Evolutionary conservation across 768 basidiomycete genomes (phyloP), one percentile per base, ranked within the genome.

Genomic region (Tricholoma terreum): DNA sequence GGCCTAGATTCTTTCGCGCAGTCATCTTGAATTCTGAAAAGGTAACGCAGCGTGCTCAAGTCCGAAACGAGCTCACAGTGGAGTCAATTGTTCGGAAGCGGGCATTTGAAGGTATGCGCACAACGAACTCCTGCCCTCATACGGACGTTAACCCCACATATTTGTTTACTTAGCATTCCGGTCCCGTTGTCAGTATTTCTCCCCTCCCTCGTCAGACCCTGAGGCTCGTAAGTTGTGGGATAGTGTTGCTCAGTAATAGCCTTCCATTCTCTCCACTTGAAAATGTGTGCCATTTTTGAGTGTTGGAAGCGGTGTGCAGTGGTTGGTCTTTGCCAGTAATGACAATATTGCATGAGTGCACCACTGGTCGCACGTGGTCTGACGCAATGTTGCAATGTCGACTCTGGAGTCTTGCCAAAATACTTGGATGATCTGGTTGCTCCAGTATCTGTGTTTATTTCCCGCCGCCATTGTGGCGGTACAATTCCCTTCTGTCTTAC

Each of bases 151-250:
- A 45, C 22, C 38, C 50, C n/a, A 24, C 46, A n/a, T 55, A 7
- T 50, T 10, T 35, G 6, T 17, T 43, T 50, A 22, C 52, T 45
- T 53, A 94, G 91, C 88, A 31, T 93, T 94, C 69, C 80, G 79
- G 57, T 80, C 87, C 45, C 86, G 90, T 50, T 94, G 91, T 74
- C 83, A 81, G 67, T 92, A 87, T 69, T 94, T 92, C 69, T 74
- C 78, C 50, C 89, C 89, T 6, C 86, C 90, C 31, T 62, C 68
- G 55, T 75, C 80, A 14, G 86, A 89, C 64, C 71, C 62, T 36
- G 86, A 89, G 59, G 78, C 80, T 5, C 78, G 77, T 38, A 74
- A 75, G 65, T 76, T 82, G 73, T 87, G 84, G 85, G 76, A 84
- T 24, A 31, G 27, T 35, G 63, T 69, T 55, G 76, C 71, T 22